A percentile compares a stretch with the other conserved stretches of the same genome.
Conservation (phyloP, 1,139 yeast species). For the Kodamaea ohmeri region DNA sequence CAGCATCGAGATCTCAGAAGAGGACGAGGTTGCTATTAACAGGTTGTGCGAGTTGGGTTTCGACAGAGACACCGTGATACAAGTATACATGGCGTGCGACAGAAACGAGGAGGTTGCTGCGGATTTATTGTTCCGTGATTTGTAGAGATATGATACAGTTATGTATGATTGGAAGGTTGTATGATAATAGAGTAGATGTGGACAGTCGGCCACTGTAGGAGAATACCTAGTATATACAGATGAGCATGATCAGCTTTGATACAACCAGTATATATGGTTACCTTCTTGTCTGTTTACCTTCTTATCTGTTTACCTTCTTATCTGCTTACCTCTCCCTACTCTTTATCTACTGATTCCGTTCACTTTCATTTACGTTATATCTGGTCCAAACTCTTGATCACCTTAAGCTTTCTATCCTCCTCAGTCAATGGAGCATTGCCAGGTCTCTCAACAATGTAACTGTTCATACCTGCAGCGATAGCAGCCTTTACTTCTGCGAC, state of each 20-base stretch:
- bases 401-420: slow-evolving; percentile 20
- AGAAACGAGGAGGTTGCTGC: slow-evolving; percentile 97
- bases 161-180: too few species aligned
- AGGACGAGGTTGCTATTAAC: slow-evolving; percentile 83
- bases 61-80: slow-evolving; percentile 81
- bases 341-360: background rate
- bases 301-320: background rate
- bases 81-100: slow-evolving; percentile 97
- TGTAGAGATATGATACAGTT: too few species aligned
- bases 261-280: too few species aligned
- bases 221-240: too few species aligned
- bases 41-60: slow-evolving; percentile 92
- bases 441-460: slow-evolving; percentile 63
- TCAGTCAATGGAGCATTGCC: slow-evolving; percentile 63
- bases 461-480: slow-evolving; percentile 55
- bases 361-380: background rate
- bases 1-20: slow-evolving; percentile 66
- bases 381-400: slow-evolving; percentile 7
- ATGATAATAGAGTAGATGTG: too few species aligned
- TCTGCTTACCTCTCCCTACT: background rate
- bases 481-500: slow-evolving; percentile 74
- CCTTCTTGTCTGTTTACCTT: background rate
- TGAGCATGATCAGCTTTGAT: too few species aligned
- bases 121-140: slow-evolving; percentile 70
- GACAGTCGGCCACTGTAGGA: too few species aligned